Evolutionary conservation across 352 stramenopile genomes (phyloP).

Genomic region (Halophytophthora batemanensis): DNA sequence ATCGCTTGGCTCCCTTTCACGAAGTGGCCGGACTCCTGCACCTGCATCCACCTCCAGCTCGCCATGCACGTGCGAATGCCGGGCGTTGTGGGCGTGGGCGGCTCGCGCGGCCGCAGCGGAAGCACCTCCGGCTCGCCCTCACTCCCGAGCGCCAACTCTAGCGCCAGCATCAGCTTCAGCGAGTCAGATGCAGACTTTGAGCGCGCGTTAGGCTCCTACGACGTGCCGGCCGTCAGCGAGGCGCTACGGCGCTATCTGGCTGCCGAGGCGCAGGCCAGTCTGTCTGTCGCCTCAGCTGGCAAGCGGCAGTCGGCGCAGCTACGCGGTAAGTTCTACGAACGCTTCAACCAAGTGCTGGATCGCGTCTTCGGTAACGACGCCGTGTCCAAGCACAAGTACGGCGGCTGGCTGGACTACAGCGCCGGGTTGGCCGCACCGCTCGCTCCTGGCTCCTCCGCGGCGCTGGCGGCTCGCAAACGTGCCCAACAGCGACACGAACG

Average conservation of each 20-base stretch:
- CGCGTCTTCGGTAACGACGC: constrained; percentile 73
- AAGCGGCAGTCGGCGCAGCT: constrained; percentile 79
- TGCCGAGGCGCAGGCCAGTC: constrained; percentile 63
- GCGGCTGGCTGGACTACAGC: constrained; percentile 84
- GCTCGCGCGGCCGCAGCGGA: constrained; percentile 4
- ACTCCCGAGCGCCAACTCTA: constrained; percentile 2
- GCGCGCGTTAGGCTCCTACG: constrained; percentile 59
- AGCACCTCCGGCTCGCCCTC: neutral
- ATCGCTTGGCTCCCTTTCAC: neutral
- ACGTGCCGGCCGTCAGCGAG: constrained; percentile 53
- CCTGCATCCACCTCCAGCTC: neutral
- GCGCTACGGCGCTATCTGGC: constrained; percentile 66
- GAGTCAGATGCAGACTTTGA: constrained; percentile 77
- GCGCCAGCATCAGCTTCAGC: constrained; percentile 34
- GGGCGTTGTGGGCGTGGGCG: constrained; percentile 5
- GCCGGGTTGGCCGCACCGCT: constrained; percentile 31
- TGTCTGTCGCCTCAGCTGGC: constrained; percentile 40
- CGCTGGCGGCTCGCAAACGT: constrained; percentile 21
- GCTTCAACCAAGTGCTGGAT: constrained; percentile 83
- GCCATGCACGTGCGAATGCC: constrained; percentile 3
- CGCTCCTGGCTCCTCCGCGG: constrained; percentile 11
- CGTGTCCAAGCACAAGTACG: constrained; percentile 74
- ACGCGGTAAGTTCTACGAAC: constrained; percentile 82
- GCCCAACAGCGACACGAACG: constrained; percentile 42
- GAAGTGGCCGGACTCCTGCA: too few relatives aligned